Conservation (phyloP, 805 yeast genomes). For the Wickerhamiella cacticola region DNA sequence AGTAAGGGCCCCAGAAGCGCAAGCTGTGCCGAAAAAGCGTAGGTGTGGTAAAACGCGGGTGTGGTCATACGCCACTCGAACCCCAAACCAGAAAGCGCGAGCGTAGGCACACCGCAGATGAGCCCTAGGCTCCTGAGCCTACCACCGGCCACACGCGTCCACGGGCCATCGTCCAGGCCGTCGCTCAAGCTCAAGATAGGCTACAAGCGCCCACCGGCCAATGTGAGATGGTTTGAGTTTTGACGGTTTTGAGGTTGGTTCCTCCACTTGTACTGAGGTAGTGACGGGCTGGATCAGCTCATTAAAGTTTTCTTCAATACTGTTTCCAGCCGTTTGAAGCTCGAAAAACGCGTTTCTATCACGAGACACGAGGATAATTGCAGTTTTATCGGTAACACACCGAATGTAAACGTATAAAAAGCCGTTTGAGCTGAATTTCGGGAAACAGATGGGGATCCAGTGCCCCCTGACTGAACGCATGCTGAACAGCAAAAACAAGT, state of each 20-base stretch:
- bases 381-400: constrained; percentile 35
- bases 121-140: too few species aligned
- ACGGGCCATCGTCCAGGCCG: too few species aligned
- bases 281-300: constrained; percentile 32
- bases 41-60: too few species aligned
- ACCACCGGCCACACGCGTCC: too few species aligned
- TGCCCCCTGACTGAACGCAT: constrained; percentile 44
- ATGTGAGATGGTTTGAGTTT: constrained; percentile 52
- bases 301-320: constrained; percentile 37
- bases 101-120: too few species aligned
- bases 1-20: too few species aligned
- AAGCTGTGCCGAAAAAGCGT: too few species aligned
- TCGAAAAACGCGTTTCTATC: constrained; percentile 70
- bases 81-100: too few species aligned
- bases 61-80: too few species aligned
- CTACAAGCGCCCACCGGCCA: too few species aligned
- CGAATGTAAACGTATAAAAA: constrained; percentile 73
- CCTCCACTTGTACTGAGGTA: constrained; percentile 32
- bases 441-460: constrained; percentile 90
- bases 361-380: constrained; percentile 46
- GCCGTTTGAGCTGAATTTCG: constrained; percentile 79
- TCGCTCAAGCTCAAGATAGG: too few species aligned
- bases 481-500: constrained; percentile 60
- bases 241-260: constrained; percentile 27
- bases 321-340: constrained; percentile 48